Evolutionary conservation across 768 basidiomycete genomes (phyloP).

Genomic region (Agaricus sinodeliciosus): DNA sequence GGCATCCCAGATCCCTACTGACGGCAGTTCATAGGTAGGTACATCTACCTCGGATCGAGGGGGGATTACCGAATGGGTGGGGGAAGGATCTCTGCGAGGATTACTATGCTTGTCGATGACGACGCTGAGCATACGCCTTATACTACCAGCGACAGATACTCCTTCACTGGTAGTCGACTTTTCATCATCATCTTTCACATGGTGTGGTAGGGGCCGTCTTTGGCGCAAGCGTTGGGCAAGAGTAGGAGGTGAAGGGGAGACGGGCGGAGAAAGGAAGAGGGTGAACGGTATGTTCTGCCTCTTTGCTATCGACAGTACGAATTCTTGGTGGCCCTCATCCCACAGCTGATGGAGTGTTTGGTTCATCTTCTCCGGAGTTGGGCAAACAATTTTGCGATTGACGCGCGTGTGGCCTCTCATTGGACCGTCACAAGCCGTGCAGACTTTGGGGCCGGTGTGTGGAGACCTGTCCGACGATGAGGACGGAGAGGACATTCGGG

Average conservation of each 20-base stretch:
- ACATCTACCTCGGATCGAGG: neutral
- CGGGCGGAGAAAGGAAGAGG: neutral
- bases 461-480: neutral
- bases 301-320: neutral
- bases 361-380: neutral
- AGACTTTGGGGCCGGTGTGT: neutral
- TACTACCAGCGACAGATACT: neutral
- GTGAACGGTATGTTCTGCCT: neutral
- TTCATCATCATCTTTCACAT: neutral
- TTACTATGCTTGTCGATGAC: neutral
- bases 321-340: conserved; percentile 7
- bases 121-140: conserved; percentile 3
- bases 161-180: neutral
- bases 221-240: neutral
- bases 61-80: neutral
- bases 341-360: conserved; percentile 4
- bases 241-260: neutral
- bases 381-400: conserved; percentile 4
- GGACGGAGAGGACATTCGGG: neutral
- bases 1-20: conserved; percentile 4
- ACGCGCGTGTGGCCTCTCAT: conserved; percentile 4
- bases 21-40: neutral
- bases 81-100: neutral
- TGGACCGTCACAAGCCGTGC: neutral
- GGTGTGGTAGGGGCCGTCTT: neutral